These are phyloP conservation scores for Populus tremula DNA, from an alignment of 345 rosid species.

Conservation along the genomic window DNA sequence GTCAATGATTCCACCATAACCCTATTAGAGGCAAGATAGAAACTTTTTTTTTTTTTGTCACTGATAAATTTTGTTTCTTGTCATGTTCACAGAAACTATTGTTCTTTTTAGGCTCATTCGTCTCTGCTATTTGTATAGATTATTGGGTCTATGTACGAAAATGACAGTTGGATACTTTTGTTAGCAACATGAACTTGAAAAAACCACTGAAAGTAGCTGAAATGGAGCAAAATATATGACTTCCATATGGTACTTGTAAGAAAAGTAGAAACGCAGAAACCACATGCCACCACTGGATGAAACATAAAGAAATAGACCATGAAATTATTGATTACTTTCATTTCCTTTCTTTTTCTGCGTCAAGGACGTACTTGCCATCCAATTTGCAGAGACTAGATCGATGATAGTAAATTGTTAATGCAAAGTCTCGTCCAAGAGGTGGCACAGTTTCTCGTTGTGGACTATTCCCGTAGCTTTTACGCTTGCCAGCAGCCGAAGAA, in stretches of 20 bases:
- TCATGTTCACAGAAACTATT: no score
- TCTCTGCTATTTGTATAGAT: no score
- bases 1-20: neutral
- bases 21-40: constrained; percentile 4
- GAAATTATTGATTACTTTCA: neutral
- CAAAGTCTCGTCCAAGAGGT: neutral
- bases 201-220: neutral
- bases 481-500: no score
- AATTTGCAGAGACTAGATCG: neutral
- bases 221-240: neutral
- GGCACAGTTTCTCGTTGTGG: neutral
- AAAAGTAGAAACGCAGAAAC: neutral
- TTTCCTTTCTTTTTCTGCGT: neutral
- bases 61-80: no score
- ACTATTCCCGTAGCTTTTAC: no score
- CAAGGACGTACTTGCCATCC: neutral
- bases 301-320: neutral
- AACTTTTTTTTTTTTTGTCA: no score
- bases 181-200: no score
- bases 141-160: no score
- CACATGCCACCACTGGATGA: neutral
- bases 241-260: neutral
- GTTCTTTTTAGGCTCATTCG: no score
- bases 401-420: no score
- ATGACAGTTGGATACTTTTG: no score